phyloP scores from a whole-genome alignment of 495 filamentous ascomycete species.

The Halenospora varia region DNA sequence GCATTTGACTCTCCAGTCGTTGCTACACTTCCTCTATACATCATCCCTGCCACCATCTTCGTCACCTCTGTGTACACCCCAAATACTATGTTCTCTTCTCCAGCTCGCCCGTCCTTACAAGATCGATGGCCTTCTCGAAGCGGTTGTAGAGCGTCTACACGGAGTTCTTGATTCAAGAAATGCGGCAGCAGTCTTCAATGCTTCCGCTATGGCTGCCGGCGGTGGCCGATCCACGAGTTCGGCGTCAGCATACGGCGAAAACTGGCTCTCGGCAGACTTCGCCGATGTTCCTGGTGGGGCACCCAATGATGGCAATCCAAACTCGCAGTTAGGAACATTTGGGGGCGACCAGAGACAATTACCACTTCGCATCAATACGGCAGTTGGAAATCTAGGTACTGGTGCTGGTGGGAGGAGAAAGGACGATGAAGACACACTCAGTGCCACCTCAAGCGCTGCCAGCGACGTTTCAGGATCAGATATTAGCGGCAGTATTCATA shows the following conservation, averaged over 20 bases:
- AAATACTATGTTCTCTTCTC: slow-evolving; percentile 91
- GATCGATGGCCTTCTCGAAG: slow-evolving; percentile 87
- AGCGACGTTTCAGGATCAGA: slow-evolving; percentile 44
- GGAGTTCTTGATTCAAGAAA: slow-evolving; percentile 87
- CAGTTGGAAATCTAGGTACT: slow-evolving; percentile 19
- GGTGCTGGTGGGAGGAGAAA: slow-evolving; percentile 23
- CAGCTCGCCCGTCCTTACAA: slow-evolving; percentile 92
- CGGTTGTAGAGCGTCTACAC: slow-evolving; percentile 86
- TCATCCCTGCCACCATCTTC: slow-evolving; percentile 73
- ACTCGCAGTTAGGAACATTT: slow-evolving; percentile 2
- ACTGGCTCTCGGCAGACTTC: slow-evolving; percentile 16
- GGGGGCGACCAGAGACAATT: slow-evolving; percentile 10
- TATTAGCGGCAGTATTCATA: slow-evolving; percentile 36
- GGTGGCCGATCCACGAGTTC: slow-evolving; percentile 57
- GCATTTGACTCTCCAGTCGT: slow-evolving; percentile 75
- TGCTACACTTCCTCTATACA: slow-evolving; percentile 91
- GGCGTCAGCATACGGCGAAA: slow-evolving; percentile 13
- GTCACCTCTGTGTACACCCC: slow-evolving; percentile 82
- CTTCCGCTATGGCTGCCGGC: slow-evolving; percentile 95
- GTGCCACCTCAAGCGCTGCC: slow-evolving; percentile 36
- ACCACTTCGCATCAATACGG: slow-evolving; percentile 28
- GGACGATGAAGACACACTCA: slow-evolving; percentile 36
- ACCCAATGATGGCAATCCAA: not conserved
- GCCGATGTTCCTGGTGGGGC: not conserved
- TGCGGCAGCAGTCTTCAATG: slow-evolving; percentile 96